A percentile compares a stretch with the other conserved stretches of the same genome.
These are phyloP conservation scores for Mucor mucedo DNA, from an alignment of 371 early-diverging fungal species.

Conservation along the genomic window DNA sequence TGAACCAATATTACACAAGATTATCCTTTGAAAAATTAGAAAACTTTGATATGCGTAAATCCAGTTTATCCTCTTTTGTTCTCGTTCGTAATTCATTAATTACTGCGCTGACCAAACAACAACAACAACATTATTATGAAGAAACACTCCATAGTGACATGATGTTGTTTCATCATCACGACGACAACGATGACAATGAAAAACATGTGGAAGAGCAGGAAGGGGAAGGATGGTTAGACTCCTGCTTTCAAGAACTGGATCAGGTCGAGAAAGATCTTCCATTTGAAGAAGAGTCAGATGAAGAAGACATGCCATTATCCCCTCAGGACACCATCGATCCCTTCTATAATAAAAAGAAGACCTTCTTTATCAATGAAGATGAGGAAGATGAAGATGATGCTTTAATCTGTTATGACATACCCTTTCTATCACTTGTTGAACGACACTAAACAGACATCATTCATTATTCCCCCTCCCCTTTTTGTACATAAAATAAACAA, in stretches of 20 bases:
- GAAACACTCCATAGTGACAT: not conserved
- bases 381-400: conserved; percentile 25
- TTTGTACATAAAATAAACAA: not conserved
- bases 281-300: conserved; percentile 23
- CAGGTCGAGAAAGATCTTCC: conserved; percentile 7
- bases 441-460: not conserved
- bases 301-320: conserved; percentile 30
- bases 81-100: conserved; percentile 29
- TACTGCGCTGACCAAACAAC: conserved; percentile 19
- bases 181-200: too few species aligned
- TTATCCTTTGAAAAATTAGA: conserved; percentile 32
- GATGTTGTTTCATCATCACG: conserved; percentile 4
- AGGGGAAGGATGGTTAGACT: conserved; percentile 24
- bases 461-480: too few species aligned
- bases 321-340: conserved; percentile 14
- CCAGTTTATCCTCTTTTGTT: conserved; percentile 28
- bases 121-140: conserved; percentile 14
- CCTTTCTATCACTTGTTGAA: conserved; percentile 13
- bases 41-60: conserved; percentile 24
- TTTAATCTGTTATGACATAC: conserved; percentile 22
- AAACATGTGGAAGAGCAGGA: conserved; percentile 9
- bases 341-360: conserved; percentile 1
- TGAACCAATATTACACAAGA: conserved; percentile 22
- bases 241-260: conserved; percentile 25
- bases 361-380: conserved; percentile 22